phyloP scores from a whole-genome alignment of 345 rosid species.

The Trapa incisa region DNA sequence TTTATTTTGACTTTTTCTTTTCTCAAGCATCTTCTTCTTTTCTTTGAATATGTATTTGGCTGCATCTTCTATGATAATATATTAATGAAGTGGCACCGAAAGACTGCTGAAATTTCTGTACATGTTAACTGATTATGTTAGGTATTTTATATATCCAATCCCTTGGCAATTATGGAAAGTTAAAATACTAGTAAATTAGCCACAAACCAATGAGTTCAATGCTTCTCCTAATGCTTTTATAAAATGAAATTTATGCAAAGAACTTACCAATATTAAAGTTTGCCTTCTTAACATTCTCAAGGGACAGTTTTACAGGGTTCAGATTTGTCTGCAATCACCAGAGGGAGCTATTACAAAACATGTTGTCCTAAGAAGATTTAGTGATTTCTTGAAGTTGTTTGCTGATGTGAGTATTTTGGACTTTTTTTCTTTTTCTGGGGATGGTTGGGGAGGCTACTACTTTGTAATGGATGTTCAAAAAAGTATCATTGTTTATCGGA shows the following conservation, averaged over 20 bases:
- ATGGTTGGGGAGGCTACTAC: neutral
- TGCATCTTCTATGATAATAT: neutral
- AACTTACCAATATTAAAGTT: neutral
- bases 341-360: constrained; percentile 63
- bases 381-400: constrained; percentile 78
- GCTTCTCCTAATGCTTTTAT: neutral
- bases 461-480: neutral
- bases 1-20: neutral
- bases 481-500: neutral
- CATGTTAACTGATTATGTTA: neutral
- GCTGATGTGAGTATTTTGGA: constrained; percentile 46
- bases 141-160: neutral
- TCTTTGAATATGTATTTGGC: neutral
- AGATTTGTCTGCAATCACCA: constrained; percentile 82
- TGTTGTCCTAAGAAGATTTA: constrained; percentile 82
- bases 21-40: neutral
- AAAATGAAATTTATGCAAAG: neutral
- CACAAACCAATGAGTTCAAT: neutral
- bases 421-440: neutral
- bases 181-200: neutral
- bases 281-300: constrained; percentile 34
- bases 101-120: neutral
- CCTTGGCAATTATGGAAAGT: neutral
- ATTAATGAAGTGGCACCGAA: neutral
- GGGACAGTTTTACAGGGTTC: constrained; percentile 98